These are phyloP conservation scores for Colletotrichum chlorophyti DNA, from an alignment of 2,329 filamentous ascomycete species.

Conservation along the genomic window DNA sequence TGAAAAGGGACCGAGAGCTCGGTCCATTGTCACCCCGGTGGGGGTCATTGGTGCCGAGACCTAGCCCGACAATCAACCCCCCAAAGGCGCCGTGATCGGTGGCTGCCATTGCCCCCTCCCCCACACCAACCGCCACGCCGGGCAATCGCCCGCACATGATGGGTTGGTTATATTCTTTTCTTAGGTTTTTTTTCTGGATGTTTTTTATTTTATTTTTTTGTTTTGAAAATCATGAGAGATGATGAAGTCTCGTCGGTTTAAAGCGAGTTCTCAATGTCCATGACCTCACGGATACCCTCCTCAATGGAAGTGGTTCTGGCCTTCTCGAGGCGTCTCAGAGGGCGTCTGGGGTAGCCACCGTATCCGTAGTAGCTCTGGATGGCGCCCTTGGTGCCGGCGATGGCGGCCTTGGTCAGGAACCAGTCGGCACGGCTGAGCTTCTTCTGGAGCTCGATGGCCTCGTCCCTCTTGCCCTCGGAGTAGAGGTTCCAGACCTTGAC, in stretches of 20 bases:
- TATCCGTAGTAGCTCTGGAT: constrained; percentile 85
- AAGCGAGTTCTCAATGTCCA: constrained; percentile 68
- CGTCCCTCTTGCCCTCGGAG: constrained; percentile 73
- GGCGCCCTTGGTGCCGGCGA: constrained; percentile 85
- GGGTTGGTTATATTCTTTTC: too few species aligned
- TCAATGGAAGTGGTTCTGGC: constrained; percentile 59
- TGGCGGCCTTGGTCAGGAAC: constrained; percentile 82
- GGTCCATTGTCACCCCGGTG: constrained; percentile 21
- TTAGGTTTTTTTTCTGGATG: too few species aligned
- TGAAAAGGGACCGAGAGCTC: not conserved
- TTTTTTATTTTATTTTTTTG: not conserved
- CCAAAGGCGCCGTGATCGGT: constrained; percentile 23
- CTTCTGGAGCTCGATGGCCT: constrained; percentile 79
- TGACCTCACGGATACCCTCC: constrained; percentile 66
- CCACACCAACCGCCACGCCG: constrained; percentile 2
- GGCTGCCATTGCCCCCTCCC: constrained; percentile 7
- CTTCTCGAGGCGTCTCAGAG: constrained; percentile 70
- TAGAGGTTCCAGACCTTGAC: constrained; percentile 81
- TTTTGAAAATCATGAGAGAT: not conserved
- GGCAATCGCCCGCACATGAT: constrained; percentile 6
- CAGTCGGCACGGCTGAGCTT: constrained; percentile 81
- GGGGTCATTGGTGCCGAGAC: constrained; percentile 18
- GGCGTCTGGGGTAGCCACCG: constrained; percentile 76
- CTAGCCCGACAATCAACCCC: not conserved
- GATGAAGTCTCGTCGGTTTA: constrained; percentile 33